Conservation (phyloP, 495 filamentous ascomycete species). For the Acidomyces sp. region DNA sequence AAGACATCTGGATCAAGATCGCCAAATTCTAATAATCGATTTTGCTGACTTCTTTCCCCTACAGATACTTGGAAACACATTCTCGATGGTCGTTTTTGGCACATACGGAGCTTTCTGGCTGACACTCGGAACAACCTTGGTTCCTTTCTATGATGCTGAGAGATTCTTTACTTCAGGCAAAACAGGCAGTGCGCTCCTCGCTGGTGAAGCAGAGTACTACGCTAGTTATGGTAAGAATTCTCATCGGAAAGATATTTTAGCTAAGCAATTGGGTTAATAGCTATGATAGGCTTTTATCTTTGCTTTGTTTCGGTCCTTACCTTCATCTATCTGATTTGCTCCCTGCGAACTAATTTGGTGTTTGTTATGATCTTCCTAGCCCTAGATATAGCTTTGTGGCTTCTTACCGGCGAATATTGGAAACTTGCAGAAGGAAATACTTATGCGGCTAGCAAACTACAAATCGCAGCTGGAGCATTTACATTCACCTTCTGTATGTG, state of each 20-base stretch:
- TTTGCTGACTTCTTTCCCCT: conserved; percentile 8
- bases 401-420: conserved; percentile 46
- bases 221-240: too few species aligned
- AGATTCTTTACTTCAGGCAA: conserved; percentile 29
- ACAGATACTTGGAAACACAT: conserved; percentile 57
- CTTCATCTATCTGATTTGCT: conserved; percentile 54
- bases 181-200: too few species aligned
- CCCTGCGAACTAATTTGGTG: conserved; percentile 55
- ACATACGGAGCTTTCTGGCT: conserved; percentile 48
- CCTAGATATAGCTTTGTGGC: conserved; percentile 45
- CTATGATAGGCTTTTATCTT: conserved; percentile 41
- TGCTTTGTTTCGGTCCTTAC: conserved; percentile 49
- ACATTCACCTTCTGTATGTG: too few species aligned
- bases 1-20: too few species aligned
- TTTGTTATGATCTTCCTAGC: conserved; percentile 55
- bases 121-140: conserved; percentile 42
- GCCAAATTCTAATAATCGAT: too few species aligned
- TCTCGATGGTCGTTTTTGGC: conserved; percentile 54
- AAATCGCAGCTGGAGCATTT: conserved; percentile 37
- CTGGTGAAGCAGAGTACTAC: too few species aligned
- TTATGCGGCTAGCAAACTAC: conserved; percentile 26
- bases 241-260: too few species aligned
- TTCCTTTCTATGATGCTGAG: conserved; percentile 45
- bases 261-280: too few species aligned
- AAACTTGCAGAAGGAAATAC: conserved; percentile 29